phyloP scores from a whole-genome alignment of 2,329 filamentous ascomycete genomes.

The Scortechinia acanthostroma region DNA sequence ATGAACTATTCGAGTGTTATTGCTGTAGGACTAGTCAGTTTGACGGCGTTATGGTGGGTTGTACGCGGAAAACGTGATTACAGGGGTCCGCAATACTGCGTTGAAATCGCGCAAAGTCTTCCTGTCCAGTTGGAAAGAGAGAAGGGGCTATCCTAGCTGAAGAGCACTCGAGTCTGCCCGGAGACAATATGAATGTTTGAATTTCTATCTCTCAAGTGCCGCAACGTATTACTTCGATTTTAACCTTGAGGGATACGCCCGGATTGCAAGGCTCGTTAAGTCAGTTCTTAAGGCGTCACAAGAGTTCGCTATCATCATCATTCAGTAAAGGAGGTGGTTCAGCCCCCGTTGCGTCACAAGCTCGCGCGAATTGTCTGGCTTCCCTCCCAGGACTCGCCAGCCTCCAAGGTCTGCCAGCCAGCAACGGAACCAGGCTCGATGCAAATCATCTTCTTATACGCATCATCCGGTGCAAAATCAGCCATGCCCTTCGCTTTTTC shows the following conservation, averaged over 20 bases:
- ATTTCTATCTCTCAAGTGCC: too few relatives aligned
- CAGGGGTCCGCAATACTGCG: not conserved
- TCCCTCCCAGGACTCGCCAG: conserved; percentile 23
- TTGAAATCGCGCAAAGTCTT: not conserved
- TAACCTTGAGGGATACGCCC: too few relatives aligned
- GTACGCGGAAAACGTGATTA: not conserved
- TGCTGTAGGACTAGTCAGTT: not conserved
- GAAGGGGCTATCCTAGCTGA: too few relatives aligned
- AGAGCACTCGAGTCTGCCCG: too few relatives aligned
- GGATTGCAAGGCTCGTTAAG: too few relatives aligned
- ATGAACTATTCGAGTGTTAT: not conserved
- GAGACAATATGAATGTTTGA: too few relatives aligned
- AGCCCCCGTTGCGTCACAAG: too few relatives aligned
- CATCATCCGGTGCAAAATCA: conserved; percentile 59
- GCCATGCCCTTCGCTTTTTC: conserved; percentile 57
- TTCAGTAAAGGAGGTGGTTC: too few relatives aligned
- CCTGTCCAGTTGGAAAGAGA: too few relatives aligned
- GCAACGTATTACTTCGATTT: too few relatives aligned
- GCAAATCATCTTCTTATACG: conserved; percentile 62
- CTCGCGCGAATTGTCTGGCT: conserved; percentile 3
- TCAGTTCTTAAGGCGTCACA: too few relatives aligned
- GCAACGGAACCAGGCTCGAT: conserved; percentile 58
- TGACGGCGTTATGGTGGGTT: not conserved
- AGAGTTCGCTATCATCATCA: too few relatives aligned
- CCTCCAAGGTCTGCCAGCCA: conserved; percentile 54